Evolutionary conservation across 306 rosid genomes (phyloP).

Genomic region (Medicago ruthenica): DNA sequence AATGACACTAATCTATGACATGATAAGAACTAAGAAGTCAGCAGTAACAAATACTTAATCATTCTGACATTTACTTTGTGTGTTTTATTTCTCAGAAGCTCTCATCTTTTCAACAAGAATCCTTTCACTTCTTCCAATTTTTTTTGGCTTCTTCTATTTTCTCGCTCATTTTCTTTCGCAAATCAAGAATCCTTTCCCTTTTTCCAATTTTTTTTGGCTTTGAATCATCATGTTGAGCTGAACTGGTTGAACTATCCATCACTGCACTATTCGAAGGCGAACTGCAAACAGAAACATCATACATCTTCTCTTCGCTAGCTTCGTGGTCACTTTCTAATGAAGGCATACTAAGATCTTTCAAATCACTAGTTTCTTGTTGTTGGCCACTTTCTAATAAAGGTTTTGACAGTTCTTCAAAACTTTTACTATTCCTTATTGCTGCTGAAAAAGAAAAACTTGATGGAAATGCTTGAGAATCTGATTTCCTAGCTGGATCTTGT

Average conservation of each 20-base stretch:
- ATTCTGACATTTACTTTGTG: slow-evolving; percentile 32
- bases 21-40: slow-evolving; percentile 38
- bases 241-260: slow-evolving; percentile 40
- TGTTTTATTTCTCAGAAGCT: slow-evolving; percentile 55
- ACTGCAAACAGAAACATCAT: slow-evolving; percentile 41
- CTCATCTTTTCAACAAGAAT: slow-evolving; percentile 91
- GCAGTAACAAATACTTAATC: slow-evolving; percentile 34
- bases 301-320: slow-evolving; percentile 46
- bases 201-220: slow-evolving; percentile 69
- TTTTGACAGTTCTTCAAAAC: slow-evolving; percentile 50
- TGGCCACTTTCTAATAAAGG: slow-evolving; percentile 59
- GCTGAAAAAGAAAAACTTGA: slow-evolving; percentile 37
- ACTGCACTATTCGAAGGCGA: slow-evolving; percentile 44
- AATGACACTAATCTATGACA: slow-evolving; percentile 33
- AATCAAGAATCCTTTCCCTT: slow-evolving; percentile 78
- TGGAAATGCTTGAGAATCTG: slow-evolving; percentile 43
- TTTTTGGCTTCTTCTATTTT: slow-evolving; percentile 66
- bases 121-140: slow-evolving; percentile 65
- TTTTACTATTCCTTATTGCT: slow-evolving; percentile 43
- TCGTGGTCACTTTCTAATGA: slow-evolving; percentile 31
- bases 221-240: slow-evolving; percentile 54
- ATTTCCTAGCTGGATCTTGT: slow-evolving; percentile 51
- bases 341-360: slow-evolving; percentile 48
- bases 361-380: slow-evolving; percentile 41
- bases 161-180: slow-evolving; percentile 82